Conservation (phyloP, 2,329 filamentous ascomycete genomes). For the Mycosphaerella sp. region DNA sequence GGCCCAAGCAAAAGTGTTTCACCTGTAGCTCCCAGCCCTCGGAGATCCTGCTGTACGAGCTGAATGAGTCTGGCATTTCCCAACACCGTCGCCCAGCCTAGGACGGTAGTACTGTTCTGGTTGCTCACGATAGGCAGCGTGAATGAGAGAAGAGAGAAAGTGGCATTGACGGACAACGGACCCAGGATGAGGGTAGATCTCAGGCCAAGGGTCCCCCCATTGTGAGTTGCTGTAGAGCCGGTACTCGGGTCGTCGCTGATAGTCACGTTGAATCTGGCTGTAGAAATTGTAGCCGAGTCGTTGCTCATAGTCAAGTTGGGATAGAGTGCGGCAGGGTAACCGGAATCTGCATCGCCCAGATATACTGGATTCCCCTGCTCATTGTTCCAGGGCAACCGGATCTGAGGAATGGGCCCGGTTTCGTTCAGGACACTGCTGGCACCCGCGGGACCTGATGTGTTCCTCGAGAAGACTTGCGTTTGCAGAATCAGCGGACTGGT, state of each 20-base stretch:
- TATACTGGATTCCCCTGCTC: slow-evolving; percentile 53
- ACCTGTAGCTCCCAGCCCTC: slow-evolving; percentile 68
- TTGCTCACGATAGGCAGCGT: slow-evolving; percentile 73
- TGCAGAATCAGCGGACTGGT: slow-evolving; percentile 58
- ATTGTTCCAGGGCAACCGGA: slow-evolving; percentile 57
- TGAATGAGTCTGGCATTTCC: slow-evolving; percentile 60
- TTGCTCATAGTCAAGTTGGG: slow-evolving; percentile 61
- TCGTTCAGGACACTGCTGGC: slow-evolving; percentile 57
- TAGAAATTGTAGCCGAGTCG: neutral
- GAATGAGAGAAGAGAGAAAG: slow-evolving; percentile 70
- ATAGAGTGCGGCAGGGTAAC: slow-evolving; percentile 67
- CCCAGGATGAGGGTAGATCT: slow-evolving; percentile 64
- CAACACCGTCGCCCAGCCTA: slow-evolving; percentile 79
- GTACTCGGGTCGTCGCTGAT: slow-evolving; percentile 27
- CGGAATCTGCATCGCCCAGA: slow-evolving; percentile 55
- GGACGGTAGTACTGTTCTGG: slow-evolving; percentile 53
- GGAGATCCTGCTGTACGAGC: slow-evolving; percentile 55
- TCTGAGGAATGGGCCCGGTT: slow-evolving; percentile 49
- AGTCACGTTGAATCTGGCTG: slow-evolving; percentile 27
- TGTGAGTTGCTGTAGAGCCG: slow-evolving; percentile 37
- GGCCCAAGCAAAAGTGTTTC: slow-evolving; percentile 67
- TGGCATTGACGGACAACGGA: slow-evolving; percentile 64
- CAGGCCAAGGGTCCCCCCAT: slow-evolving; percentile 40
- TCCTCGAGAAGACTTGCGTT: slow-evolving; percentile 63
- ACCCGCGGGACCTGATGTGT: slow-evolving; percentile 50